Conservation (phyloP, 1,284 basidiomycete genomes). For the Rhizoctonia solani region DNA sequence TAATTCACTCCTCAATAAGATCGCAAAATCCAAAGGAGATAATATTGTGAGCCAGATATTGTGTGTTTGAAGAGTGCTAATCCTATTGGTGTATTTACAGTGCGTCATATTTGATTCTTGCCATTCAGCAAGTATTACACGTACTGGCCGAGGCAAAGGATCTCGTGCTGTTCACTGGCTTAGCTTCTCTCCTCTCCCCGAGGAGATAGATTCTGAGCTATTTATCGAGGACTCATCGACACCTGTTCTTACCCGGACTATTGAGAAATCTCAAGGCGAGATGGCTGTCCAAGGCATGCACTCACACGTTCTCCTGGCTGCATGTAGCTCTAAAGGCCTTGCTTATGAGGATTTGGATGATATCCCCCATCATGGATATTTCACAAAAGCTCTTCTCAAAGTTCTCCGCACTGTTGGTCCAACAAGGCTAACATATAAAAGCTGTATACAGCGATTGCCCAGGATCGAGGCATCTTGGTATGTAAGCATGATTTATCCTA, state of each 20-base stretch:
- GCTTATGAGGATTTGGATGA: slow-evolving; percentile 5
- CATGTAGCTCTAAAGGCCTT: neutral
- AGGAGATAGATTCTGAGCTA: slow-evolving; percentile 1
- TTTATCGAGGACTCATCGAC: neutral
- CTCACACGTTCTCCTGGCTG: slow-evolving; percentile 14
- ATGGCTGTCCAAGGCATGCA: neutral
- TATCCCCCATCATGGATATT: neutral
- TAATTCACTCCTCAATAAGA: neutral
- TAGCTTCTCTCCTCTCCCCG: neutral
- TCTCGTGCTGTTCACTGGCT: neutral
- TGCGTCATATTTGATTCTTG: slow-evolving; percentile 21
- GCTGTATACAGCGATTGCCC: slow-evolving; percentile 14
- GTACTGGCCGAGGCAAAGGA: neutral
- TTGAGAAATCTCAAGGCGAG: neutral
- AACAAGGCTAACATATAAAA: slow-evolving; percentile 9
- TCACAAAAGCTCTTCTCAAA: neutral
- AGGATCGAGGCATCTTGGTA: neutral
- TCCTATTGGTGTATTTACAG: neutral
- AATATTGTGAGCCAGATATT: slow-evolving; percentile 19
- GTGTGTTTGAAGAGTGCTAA: too few species aligned
- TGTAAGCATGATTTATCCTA: neutral
- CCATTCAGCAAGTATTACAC: neutral
- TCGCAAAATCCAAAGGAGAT: slow-evolving; percentile 2
- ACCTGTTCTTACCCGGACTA: neutral
- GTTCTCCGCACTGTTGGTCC: neutral